These are phyloP conservation scores for Neonectria hederae DNA, from an alignment of 2,329 filamentous ascomycete species.

Conservation along the genomic window DNA sequence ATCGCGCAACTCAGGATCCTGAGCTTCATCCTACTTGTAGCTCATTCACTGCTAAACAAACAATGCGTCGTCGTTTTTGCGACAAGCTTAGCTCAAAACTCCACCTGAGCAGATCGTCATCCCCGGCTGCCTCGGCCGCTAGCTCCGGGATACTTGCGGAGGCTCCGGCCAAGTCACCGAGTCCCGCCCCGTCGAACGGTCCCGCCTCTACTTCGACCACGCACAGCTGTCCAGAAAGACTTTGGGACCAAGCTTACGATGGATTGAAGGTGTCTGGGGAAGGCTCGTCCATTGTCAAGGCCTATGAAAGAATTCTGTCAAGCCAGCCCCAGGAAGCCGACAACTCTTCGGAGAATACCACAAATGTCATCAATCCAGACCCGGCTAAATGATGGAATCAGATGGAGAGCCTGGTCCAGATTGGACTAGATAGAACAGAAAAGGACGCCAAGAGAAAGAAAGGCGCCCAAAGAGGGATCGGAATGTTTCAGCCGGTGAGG, in stretches of 20 bases:
- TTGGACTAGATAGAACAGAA: not conserved
- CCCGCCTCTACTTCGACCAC: too few species aligned
- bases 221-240: too few species aligned
- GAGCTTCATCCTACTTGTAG: too few species aligned
- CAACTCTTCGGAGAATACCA: not conserved
- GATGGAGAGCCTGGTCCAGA: not conserved
- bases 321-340: not conserved
- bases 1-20: too few species aligned
- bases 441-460: not conserved
- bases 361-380: not conserved
- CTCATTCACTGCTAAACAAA: too few species aligned
- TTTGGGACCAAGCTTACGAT: not conserved
- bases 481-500: not conserved
- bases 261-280: not conserved
- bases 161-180: too few species aligned
- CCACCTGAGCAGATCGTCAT: too few species aligned
- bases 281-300: not conserved
- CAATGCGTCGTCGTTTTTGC: too few species aligned
- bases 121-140: too few species aligned
- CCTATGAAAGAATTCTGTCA: not conserved
- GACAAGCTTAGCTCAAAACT: too few species aligned
- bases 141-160: too few species aligned
- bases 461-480: not conserved
- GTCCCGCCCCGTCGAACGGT: too few species aligned
- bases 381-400: not conserved